Evolutionary conservation across 2,329 filamentous ascomycete species (phyloP), one percentile per base, ranked within the genome.

Genomic region (Aspergillus tamarii): DNA sequence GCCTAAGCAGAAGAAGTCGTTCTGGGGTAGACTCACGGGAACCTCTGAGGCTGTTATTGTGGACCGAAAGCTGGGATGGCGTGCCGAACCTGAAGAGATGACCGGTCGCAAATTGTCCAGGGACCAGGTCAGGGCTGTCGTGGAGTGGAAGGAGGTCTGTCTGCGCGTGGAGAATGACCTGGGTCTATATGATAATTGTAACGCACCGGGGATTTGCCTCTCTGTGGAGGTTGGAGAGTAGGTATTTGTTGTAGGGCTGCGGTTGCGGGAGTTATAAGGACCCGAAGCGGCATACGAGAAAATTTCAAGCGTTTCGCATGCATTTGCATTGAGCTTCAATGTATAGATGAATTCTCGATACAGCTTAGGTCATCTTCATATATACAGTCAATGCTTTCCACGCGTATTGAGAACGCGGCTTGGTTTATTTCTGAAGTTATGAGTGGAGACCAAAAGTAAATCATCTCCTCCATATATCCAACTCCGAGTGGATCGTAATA

Each of bases 121-220:
- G 21, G 52, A 55, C 36, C 32, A 55, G 34, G 52, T 39, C 16
- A 21, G 52, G 11, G 52, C 9, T 55, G 10, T 4, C 8, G 52
- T 55, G 3, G 52, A 36, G 32, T 55, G 52, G 52, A 54, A 55
- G 21, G 52, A 55, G 52, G 52, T 55, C 39, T 55, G 52, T 26
- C n/a, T 55, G 32, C 30, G 52, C 2, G 52, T 55, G n/a, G 32
- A 55, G 52, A 55, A 26, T 28, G 52, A 39, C 6, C 12, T 55
- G 32, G 34, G 52, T 9, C n/a, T 55, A 19, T 55, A 36, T 16
- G 52, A 41, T 21, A 55, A 55, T 39, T 55, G 52, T 19, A 23
- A 55, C 16, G 32, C 34, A 12, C 52, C 52, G 32, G 52, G 52
- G 11, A 55, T 55, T 19, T 26, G 52, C 28, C 52, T 55, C n/a